phyloP scores from a whole-genome alignment of 345 rosid genomes.

The Rhodamnia rubescens region DNA sequence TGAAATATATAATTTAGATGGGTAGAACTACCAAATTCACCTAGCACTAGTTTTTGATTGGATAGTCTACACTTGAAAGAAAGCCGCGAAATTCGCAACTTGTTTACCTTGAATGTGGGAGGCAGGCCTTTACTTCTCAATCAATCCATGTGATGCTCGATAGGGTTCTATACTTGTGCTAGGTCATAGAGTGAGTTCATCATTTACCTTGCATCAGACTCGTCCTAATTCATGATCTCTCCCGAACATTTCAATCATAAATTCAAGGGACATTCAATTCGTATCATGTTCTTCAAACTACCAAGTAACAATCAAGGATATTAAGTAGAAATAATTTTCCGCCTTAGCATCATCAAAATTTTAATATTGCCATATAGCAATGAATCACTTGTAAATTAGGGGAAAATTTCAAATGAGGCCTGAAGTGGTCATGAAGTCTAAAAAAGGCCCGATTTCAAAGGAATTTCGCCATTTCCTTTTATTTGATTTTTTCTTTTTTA shows the following conservation, averaged over 20 bases:
- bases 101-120: neutral
- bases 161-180: neutral
- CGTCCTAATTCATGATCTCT: neutral
- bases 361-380: neutral
- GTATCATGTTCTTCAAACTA: too few species aligned
- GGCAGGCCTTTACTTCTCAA: neutral
- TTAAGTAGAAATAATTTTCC: neutral
- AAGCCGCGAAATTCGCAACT: neutral
- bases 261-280: too few species aligned
- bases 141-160: neutral
- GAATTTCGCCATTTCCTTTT: too few species aligned
- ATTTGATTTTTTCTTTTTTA: too few species aligned
- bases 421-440: too few species aligned
- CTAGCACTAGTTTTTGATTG: neutral
- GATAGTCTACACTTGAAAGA: neutral
- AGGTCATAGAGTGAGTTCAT: neutral
- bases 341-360: neutral
- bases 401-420: too few species aligned
- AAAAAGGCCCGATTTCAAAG: too few species aligned
- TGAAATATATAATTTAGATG: neutral
- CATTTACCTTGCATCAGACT: neutral
- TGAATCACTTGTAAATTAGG: neutral
- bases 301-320: too few species aligned
- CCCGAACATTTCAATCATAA: too few species aligned
- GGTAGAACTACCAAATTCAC: neutral